Base-by-base conservation (phyloP, 2,329 filamentous ascomycete genomes). In the Elsinoe batatas region DNA sequence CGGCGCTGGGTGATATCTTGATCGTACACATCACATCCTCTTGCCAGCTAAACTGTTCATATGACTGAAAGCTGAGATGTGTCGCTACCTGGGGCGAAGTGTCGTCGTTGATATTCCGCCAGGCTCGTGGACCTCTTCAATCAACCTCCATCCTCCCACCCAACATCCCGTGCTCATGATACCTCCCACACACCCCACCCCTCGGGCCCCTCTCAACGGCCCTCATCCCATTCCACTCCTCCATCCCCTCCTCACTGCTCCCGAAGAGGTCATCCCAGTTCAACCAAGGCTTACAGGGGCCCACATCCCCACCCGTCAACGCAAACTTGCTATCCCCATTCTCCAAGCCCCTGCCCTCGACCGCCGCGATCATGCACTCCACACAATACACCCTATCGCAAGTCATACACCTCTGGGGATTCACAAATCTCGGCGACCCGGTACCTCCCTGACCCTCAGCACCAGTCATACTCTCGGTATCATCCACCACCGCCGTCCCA, bases 301-400 rank as follows among this genome's bases (percentile, higher is more conserved):
- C 64, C n/a, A 64, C 57, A 64, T 70, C 65, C 57, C 67, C 44
- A 58, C 59, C 61, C 60, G 62, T 47, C 49, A 61, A 61, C 58
- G 61, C 47, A 51, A 61, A 54, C 44, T 58, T 50, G 57, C 59
- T 49, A 37, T 60, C 61, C 57, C 64, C 47, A 58, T 26, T 47
- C 42, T 55, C 65, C 56, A 64, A 61, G 38, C 68, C 69, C 26
- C 56, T 63, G 56, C 63, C 42, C 26, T 46, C 38, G 17, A 44
- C 53, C 5, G 38, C 38, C 33, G 13, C 17, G 17, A 51, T 60
- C 5, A 72, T 65, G 65, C 74, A 76, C 15, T 46, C 55, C 12
- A 60, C 62, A 61, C 73, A 76, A 59, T 74, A 75, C 35, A 65
- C 69, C 56, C 67, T 63, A 47, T 67, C 65, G 58, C 73, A 75